phyloP scores from a whole-genome alignment of 257 asterid species.

The Knoxia roxburghii region DNA sequence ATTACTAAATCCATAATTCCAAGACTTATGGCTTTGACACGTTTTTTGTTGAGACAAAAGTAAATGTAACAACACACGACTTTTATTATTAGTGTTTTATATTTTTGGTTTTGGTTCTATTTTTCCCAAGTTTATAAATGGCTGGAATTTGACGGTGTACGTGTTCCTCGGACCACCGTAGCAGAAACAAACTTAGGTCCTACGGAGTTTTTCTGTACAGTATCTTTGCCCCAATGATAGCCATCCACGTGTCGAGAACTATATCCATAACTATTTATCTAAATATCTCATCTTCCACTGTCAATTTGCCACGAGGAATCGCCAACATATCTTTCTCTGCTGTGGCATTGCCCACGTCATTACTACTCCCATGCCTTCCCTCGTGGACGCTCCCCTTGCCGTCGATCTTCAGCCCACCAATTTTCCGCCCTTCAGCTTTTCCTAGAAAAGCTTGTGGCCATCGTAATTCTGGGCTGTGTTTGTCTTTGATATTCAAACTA shows the following conservation, averaged over 20 bases:
- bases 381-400: conserved; percentile 9
- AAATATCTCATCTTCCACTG: conserved; percentile 31
- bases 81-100: too few species aligned
- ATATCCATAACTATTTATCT: conserved; percentile 16
- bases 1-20: too few species aligned
- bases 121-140: conserved; percentile 8
- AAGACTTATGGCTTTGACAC: too few species aligned
- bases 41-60: too few species aligned
- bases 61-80: too few species aligned
- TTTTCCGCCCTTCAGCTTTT: conserved; percentile 17
- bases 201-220: not conserved
- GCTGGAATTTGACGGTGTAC: conserved; percentile 25
- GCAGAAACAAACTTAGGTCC: conserved; percentile 8
- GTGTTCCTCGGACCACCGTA: conserved; percentile 17
- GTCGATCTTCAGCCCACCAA: conserved; percentile 4
- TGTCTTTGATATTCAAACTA: not conserved
- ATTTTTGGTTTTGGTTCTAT: not conserved
- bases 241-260: conserved; percentile 17
- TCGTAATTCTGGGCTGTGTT: conserved; percentile 18
- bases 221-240: not conserved
- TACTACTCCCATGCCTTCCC: not conserved
- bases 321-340: conserved; percentile 17
- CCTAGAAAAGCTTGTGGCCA: conserved; percentile 28
- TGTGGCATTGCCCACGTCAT: conserved; percentile 39
- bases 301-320: conserved; percentile 25